A percentile compares a stretch with the other conserved stretches of the same genome.
phyloP scores from a whole-genome alignment of 345 rosid genomes.

The Eucalyptus globulus region DNA sequence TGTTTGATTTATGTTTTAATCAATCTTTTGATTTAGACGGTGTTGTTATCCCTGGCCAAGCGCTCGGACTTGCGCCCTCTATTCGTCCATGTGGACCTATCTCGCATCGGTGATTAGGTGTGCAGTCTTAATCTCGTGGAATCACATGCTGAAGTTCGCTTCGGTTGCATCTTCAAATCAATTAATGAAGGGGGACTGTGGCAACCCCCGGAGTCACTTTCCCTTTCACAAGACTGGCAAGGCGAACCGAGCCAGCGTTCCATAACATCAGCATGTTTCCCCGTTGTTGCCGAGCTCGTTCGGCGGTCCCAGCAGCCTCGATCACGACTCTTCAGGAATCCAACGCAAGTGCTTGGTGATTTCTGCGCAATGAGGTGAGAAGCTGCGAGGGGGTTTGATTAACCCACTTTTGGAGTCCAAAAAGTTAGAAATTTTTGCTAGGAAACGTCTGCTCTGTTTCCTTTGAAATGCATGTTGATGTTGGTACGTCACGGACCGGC shows the following conservation, averaged over 20 bases:
- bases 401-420: not conserved
- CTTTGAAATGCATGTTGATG: not conserved
- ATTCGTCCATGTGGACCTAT: not conserved
- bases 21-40: not conserved
- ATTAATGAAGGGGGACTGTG: not conserved
- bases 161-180: not conserved
- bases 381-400: not conserved
- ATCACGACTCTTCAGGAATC: not conserved
- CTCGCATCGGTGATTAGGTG: not conserved
- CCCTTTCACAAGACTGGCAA: not conserved
- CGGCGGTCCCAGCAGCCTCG: not conserved
- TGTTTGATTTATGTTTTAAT: not conserved
- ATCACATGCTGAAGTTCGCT: not conserved
- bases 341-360: not conserved
- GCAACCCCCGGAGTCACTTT: not conserved
- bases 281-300: not conserved
- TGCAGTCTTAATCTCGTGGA: not conserved
- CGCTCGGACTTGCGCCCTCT: not conserved
- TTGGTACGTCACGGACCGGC: not conserved
- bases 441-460: not conserved
- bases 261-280: not conserved
- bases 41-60: not conserved
- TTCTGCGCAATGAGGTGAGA: not conserved
- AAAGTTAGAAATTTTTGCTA: not conserved
- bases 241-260: not conserved